These are phyloP conservation scores for Desmodesmus armatus DNA, from an alignment of 139 green algal species.

Conservation along the genomic window DNA sequence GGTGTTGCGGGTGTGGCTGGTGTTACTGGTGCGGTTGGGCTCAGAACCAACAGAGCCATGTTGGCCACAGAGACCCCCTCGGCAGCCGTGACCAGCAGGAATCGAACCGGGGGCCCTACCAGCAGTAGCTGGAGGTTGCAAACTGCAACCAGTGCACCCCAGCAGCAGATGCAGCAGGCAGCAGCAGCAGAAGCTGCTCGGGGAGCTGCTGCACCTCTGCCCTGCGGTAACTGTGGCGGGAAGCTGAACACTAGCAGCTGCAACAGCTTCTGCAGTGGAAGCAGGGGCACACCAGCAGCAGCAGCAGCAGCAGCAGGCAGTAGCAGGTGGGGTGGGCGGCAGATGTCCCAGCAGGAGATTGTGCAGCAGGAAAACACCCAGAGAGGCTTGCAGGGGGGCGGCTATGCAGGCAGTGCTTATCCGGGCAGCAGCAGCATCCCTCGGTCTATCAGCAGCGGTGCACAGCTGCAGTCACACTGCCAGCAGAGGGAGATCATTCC, in stretches of 20 bases:
- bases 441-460: constrained; percentile 8
- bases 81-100: neutral
- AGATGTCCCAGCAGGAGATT: no score
- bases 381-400: no score
- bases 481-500: neutral
- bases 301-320: constrained; percentile 28
- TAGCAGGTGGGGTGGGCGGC: no score
- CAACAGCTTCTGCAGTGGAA: neutral
- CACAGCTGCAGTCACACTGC: neutral
- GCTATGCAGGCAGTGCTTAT: no score
- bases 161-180: neutral
- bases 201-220: neutral
- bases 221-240: no score
- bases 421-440: neutral
- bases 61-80: no score
- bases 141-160: neutral
- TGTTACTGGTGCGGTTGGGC: no score
- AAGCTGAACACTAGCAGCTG: no score
- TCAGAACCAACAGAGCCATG: no score
- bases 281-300: neutral
- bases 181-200: constrained; percentile 2
- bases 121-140: neutral
- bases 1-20: neutral
- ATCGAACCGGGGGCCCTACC: no score
- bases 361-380: no score